A percentile compares a stretch with the other conserved stretches of the same genome.
phyloP scores from a whole-genome alignment of 768 basidiomycete species.

The Suillus plorans region DNA sequence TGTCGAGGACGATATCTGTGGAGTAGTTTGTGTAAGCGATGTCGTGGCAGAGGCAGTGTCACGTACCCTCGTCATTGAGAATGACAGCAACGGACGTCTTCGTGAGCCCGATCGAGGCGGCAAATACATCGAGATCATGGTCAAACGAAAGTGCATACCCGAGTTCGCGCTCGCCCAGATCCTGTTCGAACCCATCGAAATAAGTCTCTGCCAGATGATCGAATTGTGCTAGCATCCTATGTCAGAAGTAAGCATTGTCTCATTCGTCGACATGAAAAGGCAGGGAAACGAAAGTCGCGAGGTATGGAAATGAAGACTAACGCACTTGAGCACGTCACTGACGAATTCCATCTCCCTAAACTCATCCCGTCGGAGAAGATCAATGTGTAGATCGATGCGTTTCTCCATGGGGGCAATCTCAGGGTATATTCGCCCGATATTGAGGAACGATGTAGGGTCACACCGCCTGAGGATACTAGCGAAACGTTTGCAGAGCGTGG shows the following conservation, averaged over 20 bases:
- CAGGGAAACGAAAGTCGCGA: background rate
- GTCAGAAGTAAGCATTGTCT: background rate
- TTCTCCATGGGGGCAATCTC: conserved; percentile 91
- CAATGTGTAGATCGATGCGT: conserved; percentile 89
- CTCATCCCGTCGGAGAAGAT: conserved; percentile 80
- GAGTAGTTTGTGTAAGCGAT: conserved; percentile 1
- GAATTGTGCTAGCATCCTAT: conserved; percentile 88
- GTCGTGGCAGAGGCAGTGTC: background rate
- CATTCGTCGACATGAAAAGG: background rate
- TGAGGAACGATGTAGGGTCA: conserved; percentile 83
- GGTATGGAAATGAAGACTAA: conserved; percentile 7
- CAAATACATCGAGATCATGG: conserved; percentile 90
- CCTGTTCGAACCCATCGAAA: conserved; percentile 79
- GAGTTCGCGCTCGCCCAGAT: conserved; percentile 87
- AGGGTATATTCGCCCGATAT: conserved; percentile 75
- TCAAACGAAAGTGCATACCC: conserved; percentile 83
- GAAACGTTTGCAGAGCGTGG: conserved; percentile 87
- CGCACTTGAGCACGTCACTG: conserved; percentile 83
- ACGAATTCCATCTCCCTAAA: conserved; percentile 95
- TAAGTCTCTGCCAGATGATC: conserved; percentile 90
- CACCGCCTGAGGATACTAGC: conserved; percentile 79
- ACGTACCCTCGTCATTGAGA: conserved; percentile 73
- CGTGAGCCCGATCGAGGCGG: conserved; percentile 86
- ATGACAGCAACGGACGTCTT: conserved; percentile 81
- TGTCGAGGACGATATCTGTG: conserved; percentile 69